Conservation (phyloP, 2,329 filamentous ascomycete species). For the Sporothrix phasma region DNA sequence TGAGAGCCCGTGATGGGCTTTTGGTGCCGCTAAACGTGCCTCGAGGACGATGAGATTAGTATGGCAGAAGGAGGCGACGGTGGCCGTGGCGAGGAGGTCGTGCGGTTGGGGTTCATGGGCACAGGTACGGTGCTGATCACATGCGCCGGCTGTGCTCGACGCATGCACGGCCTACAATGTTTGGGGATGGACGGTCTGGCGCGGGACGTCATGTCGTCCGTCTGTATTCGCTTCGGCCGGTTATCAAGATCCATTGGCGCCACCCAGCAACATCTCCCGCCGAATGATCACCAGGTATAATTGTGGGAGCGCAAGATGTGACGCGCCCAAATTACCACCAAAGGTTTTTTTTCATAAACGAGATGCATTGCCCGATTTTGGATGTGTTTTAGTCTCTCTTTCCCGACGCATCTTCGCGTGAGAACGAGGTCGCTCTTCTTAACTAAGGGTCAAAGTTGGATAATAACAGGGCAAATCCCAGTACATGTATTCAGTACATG, state of each 20-base stretch:
- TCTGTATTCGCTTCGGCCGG: background rate
- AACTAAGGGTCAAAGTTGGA: too few relatives aligned
- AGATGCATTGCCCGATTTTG: too few relatives aligned
- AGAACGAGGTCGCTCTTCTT: too few relatives aligned
- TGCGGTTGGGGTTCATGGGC: conserved; percentile 35
- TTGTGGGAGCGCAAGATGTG: background rate
- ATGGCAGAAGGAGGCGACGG: conserved; percentile 52
- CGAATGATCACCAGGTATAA: background rate
- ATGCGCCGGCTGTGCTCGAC: conserved; percentile 2
- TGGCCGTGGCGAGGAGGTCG: conserved; percentile 51
- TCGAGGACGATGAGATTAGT: conserved; percentile 47
- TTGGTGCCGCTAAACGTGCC: conserved; percentile 31
- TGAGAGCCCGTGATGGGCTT: conserved; percentile 46
- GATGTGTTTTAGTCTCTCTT: too few relatives aligned
- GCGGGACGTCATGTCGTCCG: background rate
- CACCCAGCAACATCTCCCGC: background rate
- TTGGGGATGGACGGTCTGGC: background rate
- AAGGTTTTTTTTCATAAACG: too few relatives aligned
- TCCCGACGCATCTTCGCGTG: too few relatives aligned
- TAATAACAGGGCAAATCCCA: too few relatives aligned
- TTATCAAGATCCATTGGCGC: background rate
- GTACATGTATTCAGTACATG: too few relatives aligned
- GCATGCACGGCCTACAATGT: conserved; percentile 6
- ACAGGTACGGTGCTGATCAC: conserved; percentile 25
- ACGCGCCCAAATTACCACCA: too few relatives aligned